Evolutionary conservation across 352 stramenopile species (phyloP), one percentile per base, ranked within the genome.

Genomic region (Peronospora farinosa): DNA sequence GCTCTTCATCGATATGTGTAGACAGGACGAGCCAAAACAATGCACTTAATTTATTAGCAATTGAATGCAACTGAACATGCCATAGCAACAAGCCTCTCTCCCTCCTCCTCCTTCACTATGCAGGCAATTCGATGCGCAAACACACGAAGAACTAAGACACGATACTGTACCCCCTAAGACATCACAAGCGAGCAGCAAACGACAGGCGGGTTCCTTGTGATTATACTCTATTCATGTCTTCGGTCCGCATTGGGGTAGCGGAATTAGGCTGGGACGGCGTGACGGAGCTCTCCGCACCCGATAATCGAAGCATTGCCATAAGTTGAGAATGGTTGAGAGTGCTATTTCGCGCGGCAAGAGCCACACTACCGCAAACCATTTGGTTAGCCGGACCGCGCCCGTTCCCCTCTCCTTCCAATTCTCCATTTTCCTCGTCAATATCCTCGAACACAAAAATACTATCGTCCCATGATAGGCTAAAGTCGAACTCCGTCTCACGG

Each of bases 171-270:
- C 35, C 30, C 19, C 27, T 42, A 36, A 49, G 35, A 37, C 3
- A 53, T 47, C 39, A 57, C 52, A 47, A 51, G 36, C 36, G 19
- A 65, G 39, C 47, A 47, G 44, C 56, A 51, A 56, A 36, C 44
- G 9, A 40, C 49, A 21, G 37, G 10, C 16, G 31, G 42, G 33
- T 41, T 56, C 46, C 48, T 55, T 58, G 45, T 60, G 53, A 56
- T 67, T 69, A 88, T 69, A 82, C 63, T 79, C 78, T 67, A 75
- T 84, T 62, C 73, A 89, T 89, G 27, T 69, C 54, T 55, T 88
- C 74, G 13, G 73, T 68, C 23, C 61, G 60, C 11, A 63, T 53
- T 3, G 75, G 66, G 43, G 38, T 68, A 38, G 50, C 37, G 7
- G 54, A 55, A 39, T 41, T 52, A 47, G 58, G 54, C 46, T 63